These are phyloP conservation scores for Leccinum pallidistipes DNA, from an alignment of 1,284 basidiomycete genomes.

Conservation along the genomic window DNA sequence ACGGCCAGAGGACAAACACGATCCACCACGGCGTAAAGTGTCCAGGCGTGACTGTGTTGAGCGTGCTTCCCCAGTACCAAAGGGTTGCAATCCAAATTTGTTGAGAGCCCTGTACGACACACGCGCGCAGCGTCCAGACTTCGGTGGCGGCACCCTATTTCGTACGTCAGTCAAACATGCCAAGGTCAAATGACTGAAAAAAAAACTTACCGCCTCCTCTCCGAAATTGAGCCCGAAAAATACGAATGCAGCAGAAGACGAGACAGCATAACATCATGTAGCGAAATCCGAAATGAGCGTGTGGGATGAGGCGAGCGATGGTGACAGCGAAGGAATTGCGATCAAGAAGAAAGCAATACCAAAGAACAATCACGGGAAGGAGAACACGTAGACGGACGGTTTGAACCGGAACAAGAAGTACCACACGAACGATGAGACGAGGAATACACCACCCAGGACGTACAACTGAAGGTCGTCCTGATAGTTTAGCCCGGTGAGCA, in stretches of 20 bases:
- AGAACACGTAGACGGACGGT: slow-evolving; percentile 85
- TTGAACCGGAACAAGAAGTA: slow-evolving; percentile 87
- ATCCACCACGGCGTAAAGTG: slow-evolving; percentile 79
- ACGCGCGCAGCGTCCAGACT: slow-evolving; percentile 87
- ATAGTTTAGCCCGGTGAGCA: slow-evolving; percentile 84
- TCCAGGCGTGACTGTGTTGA: slow-evolving; percentile 55
- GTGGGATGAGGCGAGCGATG: slow-evolving; percentile 62
- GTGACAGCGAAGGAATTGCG: slow-evolving; percentile 76
- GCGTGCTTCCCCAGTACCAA: slow-evolving; percentile 91
- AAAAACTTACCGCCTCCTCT: slow-evolving; percentile 78
- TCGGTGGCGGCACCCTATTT: slow-evolving; percentile 83
- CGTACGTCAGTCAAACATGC: slow-evolving; percentile 12
- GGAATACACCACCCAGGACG: slow-evolving; percentile 84
- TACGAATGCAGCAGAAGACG: slow-evolving; percentile 86
- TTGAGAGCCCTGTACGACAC: slow-evolving; percentile 89
- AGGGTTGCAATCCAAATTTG: slow-evolving; percentile 92
- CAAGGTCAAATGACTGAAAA: neutral
- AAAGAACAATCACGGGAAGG: slow-evolving; percentile 88
- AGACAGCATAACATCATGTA: slow-evolving; percentile 88
- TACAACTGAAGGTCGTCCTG: slow-evolving; percentile 84
- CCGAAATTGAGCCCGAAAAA: slow-evolving; percentile 96
- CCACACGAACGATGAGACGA: slow-evolving; percentile 84
- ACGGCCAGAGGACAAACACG: slow-evolving; percentile 79
- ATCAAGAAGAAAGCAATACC: slow-evolving; percentile 88
- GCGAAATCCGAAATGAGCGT: slow-evolving; percentile 71